Evolutionary conservation across 2,329 filamentous ascomycete genomes (phyloP).

Genomic region (Paecilomyces fulvus): DNA sequence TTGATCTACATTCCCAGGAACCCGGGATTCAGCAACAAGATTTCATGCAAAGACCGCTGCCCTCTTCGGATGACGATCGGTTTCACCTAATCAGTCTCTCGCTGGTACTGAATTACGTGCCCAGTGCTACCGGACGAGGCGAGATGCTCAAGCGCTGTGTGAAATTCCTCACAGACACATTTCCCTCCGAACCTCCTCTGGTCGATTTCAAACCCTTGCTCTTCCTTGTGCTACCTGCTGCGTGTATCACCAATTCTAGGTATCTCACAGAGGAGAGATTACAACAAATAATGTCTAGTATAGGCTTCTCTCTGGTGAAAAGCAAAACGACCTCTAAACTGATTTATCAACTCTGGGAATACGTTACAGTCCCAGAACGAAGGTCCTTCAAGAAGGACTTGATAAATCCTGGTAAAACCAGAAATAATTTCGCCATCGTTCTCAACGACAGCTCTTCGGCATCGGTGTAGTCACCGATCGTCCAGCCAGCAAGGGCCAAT

Average conservation of each 20-base stretch:
- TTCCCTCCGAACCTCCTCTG: slow-evolving; percentile 11
- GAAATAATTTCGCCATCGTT: slow-evolving; percentile 88
- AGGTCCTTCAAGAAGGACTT: slow-evolving; percentile 61
- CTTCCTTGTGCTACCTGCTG: slow-evolving; percentile 82
- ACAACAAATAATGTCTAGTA: slow-evolving; percentile 60
- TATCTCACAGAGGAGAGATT: slow-evolving; percentile 71
- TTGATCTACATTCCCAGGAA: slow-evolving; percentile 84
- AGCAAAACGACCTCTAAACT: slow-evolving; percentile 74
- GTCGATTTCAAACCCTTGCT: slow-evolving; percentile 44
- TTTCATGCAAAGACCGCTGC: slow-evolving; percentile 82
- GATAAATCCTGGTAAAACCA: slow-evolving; percentile 61
- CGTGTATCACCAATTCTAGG: slow-evolving; percentile 82
- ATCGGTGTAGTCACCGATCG: slow-evolving; percentile 2
- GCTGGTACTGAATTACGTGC: slow-evolving; percentile 89
- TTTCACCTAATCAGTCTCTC: slow-evolving; percentile 92
- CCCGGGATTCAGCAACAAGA: slow-evolving; percentile 74
- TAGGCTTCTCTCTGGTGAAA: slow-evolving; percentile 62
- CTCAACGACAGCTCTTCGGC: slow-evolving; percentile 30
- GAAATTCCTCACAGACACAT: slow-evolving; percentile 51
- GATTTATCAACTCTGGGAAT: slow-evolving; percentile 79
- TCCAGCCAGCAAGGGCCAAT: neutral
- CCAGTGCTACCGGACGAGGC: slow-evolving; percentile 64
- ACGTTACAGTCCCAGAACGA: slow-evolving; percentile 23
- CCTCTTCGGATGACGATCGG: slow-evolving; percentile 47
- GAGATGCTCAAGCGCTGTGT: slow-evolving; percentile 75